Percentiles rank a stretch among this genome's conserved stretches.
These are phyloP conservation scores for Cladosporium sp. DNA, from an alignment of 2,329 filamentous ascomycete genomes.

Conservation along the genomic window DNA sequence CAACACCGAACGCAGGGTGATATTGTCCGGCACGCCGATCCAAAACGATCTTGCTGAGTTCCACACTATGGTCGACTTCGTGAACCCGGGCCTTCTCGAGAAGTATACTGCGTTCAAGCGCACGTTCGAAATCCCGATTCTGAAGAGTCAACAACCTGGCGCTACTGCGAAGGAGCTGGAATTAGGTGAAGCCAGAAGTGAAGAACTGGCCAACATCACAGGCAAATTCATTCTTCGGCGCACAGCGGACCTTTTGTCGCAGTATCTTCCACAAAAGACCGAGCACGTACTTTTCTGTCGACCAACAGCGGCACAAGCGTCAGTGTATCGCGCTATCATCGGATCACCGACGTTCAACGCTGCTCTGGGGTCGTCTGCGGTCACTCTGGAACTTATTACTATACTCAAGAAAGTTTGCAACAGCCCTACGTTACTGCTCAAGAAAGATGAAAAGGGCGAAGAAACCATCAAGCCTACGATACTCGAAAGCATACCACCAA, in stretches of 20 bases:
- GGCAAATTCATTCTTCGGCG: constrained; percentile 65
- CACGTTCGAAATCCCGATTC: constrained; percentile 64
- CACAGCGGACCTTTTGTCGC: constrained; percentile 65
- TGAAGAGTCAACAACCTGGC: constrained; percentile 64
- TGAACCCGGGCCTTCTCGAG: constrained; percentile 65
- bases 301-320: constrained; percentile 60
- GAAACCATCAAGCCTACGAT: constrained; percentile 36
- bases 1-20: constrained; percentile 61
- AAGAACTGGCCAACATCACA: constrained; percentile 62
- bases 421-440: constrained; percentile 62
- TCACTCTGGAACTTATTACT: constrained; percentile 67
- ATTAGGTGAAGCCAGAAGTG: constrained; percentile 61
- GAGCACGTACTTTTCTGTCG: constrained; percentile 68
- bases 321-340: constrained; percentile 64
- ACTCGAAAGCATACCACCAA: constrained; percentile 51
- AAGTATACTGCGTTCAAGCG: constrained; percentile 63
- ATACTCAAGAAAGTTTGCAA: constrained; percentile 75
- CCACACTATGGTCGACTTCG: constrained; percentile 67
- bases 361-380: constrained; percentile 62
- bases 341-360: constrained; percentile 63
- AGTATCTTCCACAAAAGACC: constrained; percentile 66
- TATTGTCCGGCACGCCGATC: constrained; percentile 66
- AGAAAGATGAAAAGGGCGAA: constrained; percentile 48
- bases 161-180: constrained; percentile 62
- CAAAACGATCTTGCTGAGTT: constrained; percentile 70